Conservation (phyloP, 352 stramenopile genomes). For the Phytophthora citricola region DNA sequence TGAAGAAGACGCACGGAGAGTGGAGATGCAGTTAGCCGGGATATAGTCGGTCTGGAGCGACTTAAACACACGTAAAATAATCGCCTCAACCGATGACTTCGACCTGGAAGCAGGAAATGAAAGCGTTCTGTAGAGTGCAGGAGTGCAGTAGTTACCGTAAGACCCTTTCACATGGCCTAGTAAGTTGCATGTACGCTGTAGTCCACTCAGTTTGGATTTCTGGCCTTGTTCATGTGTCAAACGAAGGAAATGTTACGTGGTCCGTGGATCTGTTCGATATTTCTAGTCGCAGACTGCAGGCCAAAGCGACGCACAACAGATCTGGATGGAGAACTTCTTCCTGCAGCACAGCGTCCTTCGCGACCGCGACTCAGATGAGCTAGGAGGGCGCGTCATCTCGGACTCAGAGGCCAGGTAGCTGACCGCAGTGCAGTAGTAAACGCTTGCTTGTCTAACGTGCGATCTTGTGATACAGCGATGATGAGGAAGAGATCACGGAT, state of each 20-base stretch:
- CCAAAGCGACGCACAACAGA: constrained; percentile 20
- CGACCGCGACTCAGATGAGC: constrained; percentile 77
- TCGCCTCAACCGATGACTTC: constrained; percentile 8
- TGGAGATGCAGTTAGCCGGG: constrained; percentile 19
- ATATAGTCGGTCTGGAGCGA: constrained; percentile 2
- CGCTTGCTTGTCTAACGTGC: not conserved
- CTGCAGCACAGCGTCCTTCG: constrained; percentile 74
- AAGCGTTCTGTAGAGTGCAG: constrained; percentile 45
- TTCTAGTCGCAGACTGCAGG: constrained; percentile 4
- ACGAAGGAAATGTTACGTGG: constrained; percentile 4
- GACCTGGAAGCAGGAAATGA: constrained; percentile 26
- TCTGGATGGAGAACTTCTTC: constrained; percentile 83
- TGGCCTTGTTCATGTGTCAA: not conserved
- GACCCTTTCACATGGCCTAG: constrained; percentile 31
- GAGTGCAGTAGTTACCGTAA: constrained; percentile 9
- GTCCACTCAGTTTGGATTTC: no score
- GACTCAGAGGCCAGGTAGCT: constrained; percentile 78
- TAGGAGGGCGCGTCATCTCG: constrained; percentile 57
- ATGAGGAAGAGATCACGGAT: constrained; percentile 65
- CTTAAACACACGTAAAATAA: constrained; percentile 17
- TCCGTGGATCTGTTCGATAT: constrained; percentile 28
- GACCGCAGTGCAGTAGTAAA: not conserved
- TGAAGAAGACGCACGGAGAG: constrained; percentile 24
- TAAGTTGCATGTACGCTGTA: constrained; percentile 14
- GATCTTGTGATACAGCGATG: constrained; percentile 35